Evolutionary conservation across 768 basidiomycete genomes (phyloP), one percentile per base, ranked within the genome.

Genomic region (Leccinellum albellum): DNA sequence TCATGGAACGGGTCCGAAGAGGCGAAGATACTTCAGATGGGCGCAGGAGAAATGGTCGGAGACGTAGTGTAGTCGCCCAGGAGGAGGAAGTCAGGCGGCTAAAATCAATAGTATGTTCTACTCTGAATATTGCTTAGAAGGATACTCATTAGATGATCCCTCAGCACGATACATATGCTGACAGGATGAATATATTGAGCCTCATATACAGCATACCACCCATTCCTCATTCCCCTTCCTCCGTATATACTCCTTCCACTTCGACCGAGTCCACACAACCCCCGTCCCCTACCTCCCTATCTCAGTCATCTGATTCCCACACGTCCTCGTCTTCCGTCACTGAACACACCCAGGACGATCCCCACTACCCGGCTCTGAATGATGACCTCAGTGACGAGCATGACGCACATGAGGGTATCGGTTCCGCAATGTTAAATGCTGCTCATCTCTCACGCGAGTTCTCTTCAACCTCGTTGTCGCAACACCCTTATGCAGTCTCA

Each of bases 131-230:
- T 35, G 0, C 14, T 50, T 29, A 44, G 51, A 51, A 58, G 56
- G 21, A 46, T 32, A 28, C 69, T 73, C 29, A 64, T 58, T 50
- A 37, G 20, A 47, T 51, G 50, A 21, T 51, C 50, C 15, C 52
- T 42, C 70, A 94, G 93, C 94, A 95, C 69, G 94, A 96, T 72
- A 95, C 94, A 9, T 96, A 96, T 71, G 91, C 90, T 57, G 91
- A 96, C 72, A 84, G 94, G 51, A 93, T 96, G 88, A 89, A 90
- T 66, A 94, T 95, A 67, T 81, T 96, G 54, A 90, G 89, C 64
- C 80, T 91, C 61, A 92, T 93, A 60, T 94, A 94, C 76, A 88
- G 85, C 70, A 91, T 94, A 70, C 89, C 89, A 24, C 81, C 88
- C 45, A 81, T 84, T 45, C 87, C 87, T 21, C 83, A 88, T 66